phyloP scores from a whole-genome alignment of 2,329 filamentous ascomycete genomes.

The Setomelanomma holmii region DNA sequence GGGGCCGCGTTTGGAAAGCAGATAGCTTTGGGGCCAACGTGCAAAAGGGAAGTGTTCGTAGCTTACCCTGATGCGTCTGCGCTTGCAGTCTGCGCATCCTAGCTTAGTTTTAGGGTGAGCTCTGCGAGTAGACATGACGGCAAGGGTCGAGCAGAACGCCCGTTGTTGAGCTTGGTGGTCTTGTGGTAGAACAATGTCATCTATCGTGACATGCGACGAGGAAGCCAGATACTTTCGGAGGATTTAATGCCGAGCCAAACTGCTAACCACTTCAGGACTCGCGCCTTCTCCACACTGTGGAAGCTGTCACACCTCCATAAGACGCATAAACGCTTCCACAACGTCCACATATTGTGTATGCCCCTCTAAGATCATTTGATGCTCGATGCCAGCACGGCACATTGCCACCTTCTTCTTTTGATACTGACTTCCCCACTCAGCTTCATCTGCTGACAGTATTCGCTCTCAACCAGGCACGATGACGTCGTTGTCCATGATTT shows the following conservation, averaged over 20 bases:
- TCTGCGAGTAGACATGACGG: conserved; percentile 12
- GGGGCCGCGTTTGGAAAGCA: too few species aligned
- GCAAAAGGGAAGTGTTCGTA: too few species aligned
- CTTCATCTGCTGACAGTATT: conserved; percentile 10
- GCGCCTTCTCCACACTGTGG: neutral
- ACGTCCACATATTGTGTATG: neutral
- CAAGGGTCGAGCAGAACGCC: neutral
- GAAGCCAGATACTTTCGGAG: neutral
- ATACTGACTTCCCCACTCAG: neutral
- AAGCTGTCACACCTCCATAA: neutral
- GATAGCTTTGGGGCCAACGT: too few species aligned
- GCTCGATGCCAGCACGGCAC: neutral
- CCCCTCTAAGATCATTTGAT: neutral
- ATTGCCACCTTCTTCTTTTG: conserved; percentile 16
- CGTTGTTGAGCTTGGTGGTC: neutral
- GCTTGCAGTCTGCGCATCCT: conserved; percentile 24
- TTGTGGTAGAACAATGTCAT: neutral
- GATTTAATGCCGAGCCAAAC: neutral
- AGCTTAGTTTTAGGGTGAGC: conserved; percentile 20
- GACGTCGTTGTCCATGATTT: conserved; percentile 24
- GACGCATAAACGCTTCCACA: neutral
- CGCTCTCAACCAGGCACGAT: conserved; percentile 15
- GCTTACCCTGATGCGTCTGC: conserved; percentile 24
- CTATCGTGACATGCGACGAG: neutral
- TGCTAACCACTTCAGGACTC: neutral